Percentiles rank a stretch among this genome's conserved stretches.
These are phyloP conservation scores for Xylaria arbuscula DNA, from an alignment of 2,329 filamentous ascomycete genomes.

Conservation along the genomic window DNA sequence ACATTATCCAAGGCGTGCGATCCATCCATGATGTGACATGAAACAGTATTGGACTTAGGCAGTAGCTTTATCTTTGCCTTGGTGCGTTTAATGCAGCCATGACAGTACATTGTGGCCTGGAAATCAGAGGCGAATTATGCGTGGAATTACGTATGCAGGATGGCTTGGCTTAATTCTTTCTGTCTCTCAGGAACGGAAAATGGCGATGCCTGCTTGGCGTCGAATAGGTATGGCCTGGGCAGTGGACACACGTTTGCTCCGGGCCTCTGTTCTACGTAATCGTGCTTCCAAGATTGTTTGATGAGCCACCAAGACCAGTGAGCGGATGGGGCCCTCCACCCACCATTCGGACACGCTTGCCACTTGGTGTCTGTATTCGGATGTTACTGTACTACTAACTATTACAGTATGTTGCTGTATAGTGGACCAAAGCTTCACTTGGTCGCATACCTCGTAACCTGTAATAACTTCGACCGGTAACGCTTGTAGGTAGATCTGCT, in stretches of 20 bases:
- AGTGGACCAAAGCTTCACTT: neutral
- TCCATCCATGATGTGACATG: neutral
- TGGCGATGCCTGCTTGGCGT: constrained; percentile 49
- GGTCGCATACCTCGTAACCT: neutral
- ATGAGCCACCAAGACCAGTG: constrained; percentile 15
- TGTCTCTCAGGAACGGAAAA: constrained; percentile 34
- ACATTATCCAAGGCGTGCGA: neutral
- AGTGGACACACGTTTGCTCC: constrained; percentile 31
- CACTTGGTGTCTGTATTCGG: neutral
- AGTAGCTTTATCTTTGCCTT: constrained; percentile 6
- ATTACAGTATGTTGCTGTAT: neutral
- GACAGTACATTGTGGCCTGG: neutral
- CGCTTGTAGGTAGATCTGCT: neutral
- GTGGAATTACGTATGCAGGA: constrained; percentile 41
- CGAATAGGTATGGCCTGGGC: constrained; percentile 15
- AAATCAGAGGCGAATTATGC: constrained; percentile 5
- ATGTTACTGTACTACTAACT: neutral
- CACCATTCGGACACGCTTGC: neutral
- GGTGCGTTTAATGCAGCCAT: constrained; percentile 10
- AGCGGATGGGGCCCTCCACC: constrained; percentile 28
- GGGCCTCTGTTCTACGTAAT: constrained; percentile 39
- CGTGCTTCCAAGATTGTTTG: constrained; percentile 10
- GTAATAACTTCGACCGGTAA: neutral
- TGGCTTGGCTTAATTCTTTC: constrained; percentile 23
- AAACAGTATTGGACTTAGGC: constrained; percentile 26